These are phyloP conservation scores for Paxillus ammoniavirescens DNA, from an alignment of 768 basidiomycete species.

Conservation along the genomic window DNA sequence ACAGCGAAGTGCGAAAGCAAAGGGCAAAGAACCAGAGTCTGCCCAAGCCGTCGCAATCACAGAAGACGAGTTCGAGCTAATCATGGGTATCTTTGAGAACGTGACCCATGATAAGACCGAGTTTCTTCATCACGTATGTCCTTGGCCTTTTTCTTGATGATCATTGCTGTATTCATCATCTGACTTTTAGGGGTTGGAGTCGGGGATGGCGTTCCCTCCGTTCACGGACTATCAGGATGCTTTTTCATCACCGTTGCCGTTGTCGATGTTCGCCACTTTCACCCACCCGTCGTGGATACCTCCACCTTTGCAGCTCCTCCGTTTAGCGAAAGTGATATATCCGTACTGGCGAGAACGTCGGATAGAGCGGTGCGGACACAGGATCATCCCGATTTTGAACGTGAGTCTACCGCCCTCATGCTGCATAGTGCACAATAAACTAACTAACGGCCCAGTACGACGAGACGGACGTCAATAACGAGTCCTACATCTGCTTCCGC, in stretches of 20 bases:
- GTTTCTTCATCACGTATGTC: slow-evolving; percentile 83
- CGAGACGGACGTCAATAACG: slow-evolving; percentile 84
- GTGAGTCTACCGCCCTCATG: slow-evolving; percentile 43
- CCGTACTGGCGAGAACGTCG: slow-evolving; percentile 90
- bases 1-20: slow-evolving; percentile 69
- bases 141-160: not conserved
- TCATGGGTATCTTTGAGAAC: slow-evolving; percentile 94
- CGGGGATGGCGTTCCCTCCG: slow-evolving; percentile 66
- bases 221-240: slow-evolving; percentile 73
- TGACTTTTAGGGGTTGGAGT: slow-evolving; percentile 53
- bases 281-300: slow-evolving; percentile 70
- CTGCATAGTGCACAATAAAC: not conserved
- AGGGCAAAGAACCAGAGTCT: slow-evolving; percentile 80
- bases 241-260: slow-evolving; percentile 57
- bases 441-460: slow-evolving; percentile 54
- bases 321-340: slow-evolving; percentile 73
- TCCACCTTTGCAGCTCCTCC: slow-evolving; percentile 54
- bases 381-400: slow-evolving; percentile 86
- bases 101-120: slow-evolving; percentile 87
- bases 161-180: not conserved
- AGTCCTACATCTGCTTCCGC: slow-evolving; percentile 97
- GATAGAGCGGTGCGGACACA: slow-evolving; percentile 73
- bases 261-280: slow-evolving; percentile 68
- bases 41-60: slow-evolving; percentile 63
- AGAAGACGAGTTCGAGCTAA: slow-evolving; percentile 92